Conservation (phyloP, 768 basidiomycete species). For the Xerocomus spinulosus region DNA sequence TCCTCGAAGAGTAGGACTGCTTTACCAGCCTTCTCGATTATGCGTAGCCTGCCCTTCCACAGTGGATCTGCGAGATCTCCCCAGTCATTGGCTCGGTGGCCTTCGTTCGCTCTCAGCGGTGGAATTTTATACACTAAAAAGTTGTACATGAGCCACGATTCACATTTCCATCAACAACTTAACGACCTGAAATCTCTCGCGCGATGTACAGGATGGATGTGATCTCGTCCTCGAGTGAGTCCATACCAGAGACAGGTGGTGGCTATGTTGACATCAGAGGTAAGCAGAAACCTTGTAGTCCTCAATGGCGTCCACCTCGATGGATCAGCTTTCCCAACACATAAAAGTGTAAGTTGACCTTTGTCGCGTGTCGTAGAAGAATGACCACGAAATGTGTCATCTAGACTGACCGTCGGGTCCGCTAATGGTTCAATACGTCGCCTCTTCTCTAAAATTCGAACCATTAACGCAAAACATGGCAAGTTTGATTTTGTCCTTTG, state of each 20-base stretch:
- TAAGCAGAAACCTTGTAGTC: neutral
- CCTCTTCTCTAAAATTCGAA: conserved; percentile 76
- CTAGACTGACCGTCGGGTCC: conserved; percentile 75
- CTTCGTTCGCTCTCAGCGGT: conserved; percentile 78
- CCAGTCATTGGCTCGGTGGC: conserved; percentile 91
- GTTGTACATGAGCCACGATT: conserved; percentile 17
- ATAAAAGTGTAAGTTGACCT: conserved; percentile 31
- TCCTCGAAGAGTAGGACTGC: conserved; percentile 80
- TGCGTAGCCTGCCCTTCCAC: conserved; percentile 89
- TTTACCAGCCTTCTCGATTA: conserved; percentile 69
- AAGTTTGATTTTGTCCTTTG: conserved; percentile 85
- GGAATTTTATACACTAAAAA: conserved; percentile 85
- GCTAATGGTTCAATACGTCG: conserved; percentile 67
- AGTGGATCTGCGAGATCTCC: conserved; percentile 77
- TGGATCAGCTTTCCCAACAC: conserved; percentile 1
- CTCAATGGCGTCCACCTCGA: conserved; percentile 23
- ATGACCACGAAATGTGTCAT: neutral
- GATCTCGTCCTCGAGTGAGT: conserved; percentile 68
- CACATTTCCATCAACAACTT: conserved; percentile 5
- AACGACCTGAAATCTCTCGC: conserved; percentile 84
- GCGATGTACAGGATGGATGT: conserved; percentile 87
- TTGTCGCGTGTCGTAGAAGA: neutral
- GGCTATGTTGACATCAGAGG: conserved; percentile 24
- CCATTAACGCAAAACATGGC: conserved; percentile 88
- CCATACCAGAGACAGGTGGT: conserved; percentile 34